These are phyloP conservation scores for Podospora appendiculata DNA, from an alignment of 495 filamentous ascomycete genomes.

Conservation along the genomic window DNA sequence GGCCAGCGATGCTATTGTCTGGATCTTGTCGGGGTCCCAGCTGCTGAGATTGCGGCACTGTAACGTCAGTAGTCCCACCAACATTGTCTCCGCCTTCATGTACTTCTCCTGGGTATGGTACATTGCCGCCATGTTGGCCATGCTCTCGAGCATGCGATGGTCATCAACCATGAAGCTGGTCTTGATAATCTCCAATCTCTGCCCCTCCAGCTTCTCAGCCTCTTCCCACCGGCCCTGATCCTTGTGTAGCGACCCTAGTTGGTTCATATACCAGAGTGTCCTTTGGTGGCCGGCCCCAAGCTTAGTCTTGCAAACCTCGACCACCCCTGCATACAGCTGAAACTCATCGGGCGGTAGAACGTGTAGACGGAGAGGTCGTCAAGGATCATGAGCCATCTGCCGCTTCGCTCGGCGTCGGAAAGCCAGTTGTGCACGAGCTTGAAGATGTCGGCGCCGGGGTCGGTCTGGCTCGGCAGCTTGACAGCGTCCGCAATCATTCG, in stretches of 20 bases:
- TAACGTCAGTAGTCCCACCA: too few relatives aligned
- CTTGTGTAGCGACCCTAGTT: too few relatives aligned
- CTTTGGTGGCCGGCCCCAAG: too few relatives aligned
- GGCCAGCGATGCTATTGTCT: too few relatives aligned
- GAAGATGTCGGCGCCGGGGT: conserved; percentile 27
- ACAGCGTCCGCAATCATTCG: conserved; percentile 26
- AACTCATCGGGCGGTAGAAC: too few relatives aligned
- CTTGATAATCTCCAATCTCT: conserved; percentile 10
- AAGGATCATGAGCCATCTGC: conserved; percentile 32
- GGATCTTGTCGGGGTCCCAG: too few relatives aligned
- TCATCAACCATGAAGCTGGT: not conserved
- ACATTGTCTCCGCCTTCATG: not conserved
- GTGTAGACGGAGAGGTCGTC: conserved; percentile 45
- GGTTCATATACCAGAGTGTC: too few relatives aligned
- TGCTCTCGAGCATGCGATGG: not conserved
- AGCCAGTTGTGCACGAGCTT: conserved; percentile 34
- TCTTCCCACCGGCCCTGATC: conserved; percentile 1
- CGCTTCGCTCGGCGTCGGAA: conserved; percentile 25
- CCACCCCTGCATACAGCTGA: too few relatives aligned
- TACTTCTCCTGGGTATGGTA: not conserved
- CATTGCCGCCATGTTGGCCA: not conserved
- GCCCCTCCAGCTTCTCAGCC: not conserved
- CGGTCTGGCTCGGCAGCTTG: conserved; percentile 25
- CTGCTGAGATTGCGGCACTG: too few relatives aligned
- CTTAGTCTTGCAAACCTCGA: too few relatives aligned